A percentile compares a stretch with the other conserved stretches of the same genome.
Conservation (phyloP, 208 protist genomes). For the Balamuthia mandrillaris region DNA sequence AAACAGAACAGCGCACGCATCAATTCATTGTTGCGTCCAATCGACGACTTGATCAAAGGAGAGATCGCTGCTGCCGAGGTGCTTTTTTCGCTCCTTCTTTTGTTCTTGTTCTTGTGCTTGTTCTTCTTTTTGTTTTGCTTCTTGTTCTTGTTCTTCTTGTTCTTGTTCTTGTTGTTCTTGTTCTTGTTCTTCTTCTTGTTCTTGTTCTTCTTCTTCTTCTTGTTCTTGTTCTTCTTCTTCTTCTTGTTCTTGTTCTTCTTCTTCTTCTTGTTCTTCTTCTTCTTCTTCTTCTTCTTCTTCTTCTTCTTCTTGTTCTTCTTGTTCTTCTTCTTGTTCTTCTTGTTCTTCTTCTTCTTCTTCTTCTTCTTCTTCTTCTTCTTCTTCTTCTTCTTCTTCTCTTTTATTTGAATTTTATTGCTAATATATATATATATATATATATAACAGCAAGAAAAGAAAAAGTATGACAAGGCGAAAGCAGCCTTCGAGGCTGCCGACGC, state of each 20-base stretch:
- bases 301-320: too few species aligned
- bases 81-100: not conserved
- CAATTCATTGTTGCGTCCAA: not conserved
- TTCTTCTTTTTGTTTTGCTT: not conserved
- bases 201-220: not conserved
- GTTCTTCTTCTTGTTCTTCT: too few species aligned
- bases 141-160: not conserved
- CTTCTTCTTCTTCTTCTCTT: not conserved
- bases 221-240: not conserved
- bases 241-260: not conserved
- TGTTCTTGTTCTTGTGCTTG: not conserved
- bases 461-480: slow-evolving; percentile 33
- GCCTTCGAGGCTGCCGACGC: slow-evolving; percentile 24
- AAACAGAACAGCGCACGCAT: not conserved
- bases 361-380: not conserved
- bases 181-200: not conserved
- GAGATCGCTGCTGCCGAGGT: slow-evolving; percentile 27
- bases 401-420: not conserved
- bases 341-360: not conserved
- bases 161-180: not conserved
- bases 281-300: not conserved
- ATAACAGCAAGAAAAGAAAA: slow-evolving; percentile 36
- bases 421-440: not conserved
- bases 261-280: not conserved
- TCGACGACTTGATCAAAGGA: slow-evolving; percentile 34